A percentile compares a stretch with the other conserved stretches of the same genome.
phyloP scores from a whole-genome alignment of 1,284 basidiomycete species.

The Cryptococcus sp. region DNA sequence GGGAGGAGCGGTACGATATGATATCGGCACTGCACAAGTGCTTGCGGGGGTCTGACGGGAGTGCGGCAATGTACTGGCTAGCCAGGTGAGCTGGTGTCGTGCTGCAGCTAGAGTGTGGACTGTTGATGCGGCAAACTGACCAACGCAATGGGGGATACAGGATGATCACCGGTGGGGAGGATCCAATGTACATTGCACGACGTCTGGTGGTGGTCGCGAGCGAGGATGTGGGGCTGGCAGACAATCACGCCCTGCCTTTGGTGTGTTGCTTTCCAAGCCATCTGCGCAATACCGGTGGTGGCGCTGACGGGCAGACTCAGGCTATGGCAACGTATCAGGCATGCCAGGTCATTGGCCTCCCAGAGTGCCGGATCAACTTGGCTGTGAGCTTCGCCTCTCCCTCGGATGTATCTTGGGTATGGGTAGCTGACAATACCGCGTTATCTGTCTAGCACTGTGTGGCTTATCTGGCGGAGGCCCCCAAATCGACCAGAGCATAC shows the following conservation, averaged over 20 bases:
- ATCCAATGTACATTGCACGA: slow-evolving; percentile 78
- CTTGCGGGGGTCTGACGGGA: slow-evolving; percentile 72
- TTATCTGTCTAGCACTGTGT: slow-evolving; percentile 73
- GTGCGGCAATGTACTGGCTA: slow-evolving; percentile 85
- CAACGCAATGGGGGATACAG: slow-evolving; percentile 33
- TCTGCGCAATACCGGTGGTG: not conserved
- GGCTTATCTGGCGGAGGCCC: slow-evolving; percentile 74
- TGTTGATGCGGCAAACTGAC: not conserved
- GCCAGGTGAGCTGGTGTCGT: slow-evolving; percentile 52
- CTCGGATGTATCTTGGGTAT: not conserved
- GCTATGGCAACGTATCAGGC: slow-evolving; percentile 72
- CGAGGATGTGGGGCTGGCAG: slow-evolving; percentile 80
- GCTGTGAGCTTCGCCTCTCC: slow-evolving; percentile 30
- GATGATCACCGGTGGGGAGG: slow-evolving; percentile 81
- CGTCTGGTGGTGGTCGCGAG: slow-evolving; percentile 78
- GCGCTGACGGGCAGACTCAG: slow-evolving; percentile 45
- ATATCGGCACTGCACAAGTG: slow-evolving; percentile 86
- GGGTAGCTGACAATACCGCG: slow-evolving; percentile 47
- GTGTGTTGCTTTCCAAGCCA: slow-evolving; percentile 49
- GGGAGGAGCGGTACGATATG: slow-evolving; percentile 78
- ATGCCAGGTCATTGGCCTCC: slow-evolving; percentile 79
- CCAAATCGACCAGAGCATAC: slow-evolving; percentile 76
- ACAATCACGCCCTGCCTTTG: slow-evolving; percentile 66
- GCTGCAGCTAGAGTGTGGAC: not conserved
- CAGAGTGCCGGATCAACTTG: slow-evolving; percentile 56